Evolutionary conservation across 495 filamentous ascomycete genomes (phyloP).

Genomic region (Podospora appendiculata): DNA sequence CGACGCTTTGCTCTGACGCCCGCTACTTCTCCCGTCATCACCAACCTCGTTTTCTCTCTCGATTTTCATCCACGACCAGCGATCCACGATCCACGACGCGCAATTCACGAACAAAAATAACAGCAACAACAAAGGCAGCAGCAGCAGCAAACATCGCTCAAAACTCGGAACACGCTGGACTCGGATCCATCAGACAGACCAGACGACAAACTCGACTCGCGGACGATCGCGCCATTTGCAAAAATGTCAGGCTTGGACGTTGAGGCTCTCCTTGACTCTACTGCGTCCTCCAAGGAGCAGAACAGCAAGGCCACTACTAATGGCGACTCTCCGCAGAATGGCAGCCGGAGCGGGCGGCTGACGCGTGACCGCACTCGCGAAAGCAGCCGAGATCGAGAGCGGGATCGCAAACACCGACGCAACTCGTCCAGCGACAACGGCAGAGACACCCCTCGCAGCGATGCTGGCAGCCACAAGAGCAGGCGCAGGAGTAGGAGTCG

Average conservation of each 20-base stretch:
- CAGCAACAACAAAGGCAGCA: neutral
- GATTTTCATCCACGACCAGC: neutral
- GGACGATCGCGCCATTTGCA: neutral
- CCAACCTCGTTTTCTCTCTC: neutral
- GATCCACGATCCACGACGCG: no score
- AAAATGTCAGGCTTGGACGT: slow-evolving; percentile 87
- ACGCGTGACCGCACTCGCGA: slow-evolving; percentile 46
- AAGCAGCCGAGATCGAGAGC: slow-evolving; percentile 53
- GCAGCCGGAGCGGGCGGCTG: slow-evolving; percentile 36
- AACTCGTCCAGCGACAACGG: slow-evolving; percentile 31
- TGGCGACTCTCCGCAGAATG: slow-evolving; percentile 45
- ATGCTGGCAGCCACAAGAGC: slow-evolving; percentile 78
- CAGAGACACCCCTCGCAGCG: slow-evolving; percentile 61
- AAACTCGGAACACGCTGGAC: no score
- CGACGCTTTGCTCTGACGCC: no score
- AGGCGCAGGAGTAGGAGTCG: slow-evolving; percentile 76
- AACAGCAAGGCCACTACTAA: slow-evolving; percentile 21
- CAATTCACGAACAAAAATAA: neutral
- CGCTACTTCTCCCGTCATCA: neutral
- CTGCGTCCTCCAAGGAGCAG: slow-evolving; percentile 55
- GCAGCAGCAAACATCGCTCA: neutral
- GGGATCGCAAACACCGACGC: slow-evolving; percentile 45
- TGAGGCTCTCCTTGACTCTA: slow-evolving; percentile 88
- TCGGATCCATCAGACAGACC: neutral
- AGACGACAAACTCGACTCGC: neutral